phyloP scores from a whole-genome alignment of 192 early-diverging fungal species.

The Coemansia sp. region DNA sequence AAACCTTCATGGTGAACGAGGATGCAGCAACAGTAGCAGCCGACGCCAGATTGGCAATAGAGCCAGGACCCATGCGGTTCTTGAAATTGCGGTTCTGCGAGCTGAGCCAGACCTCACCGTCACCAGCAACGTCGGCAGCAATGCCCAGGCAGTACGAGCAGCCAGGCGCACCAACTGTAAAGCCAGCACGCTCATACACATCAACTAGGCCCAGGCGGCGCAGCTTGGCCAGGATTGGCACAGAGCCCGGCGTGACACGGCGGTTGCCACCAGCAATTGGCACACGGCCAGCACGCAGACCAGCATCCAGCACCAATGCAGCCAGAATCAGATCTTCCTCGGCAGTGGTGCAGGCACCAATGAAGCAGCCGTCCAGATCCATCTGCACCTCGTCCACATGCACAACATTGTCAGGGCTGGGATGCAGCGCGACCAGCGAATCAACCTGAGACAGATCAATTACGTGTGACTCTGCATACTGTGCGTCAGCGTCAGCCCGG shows the following conservation, averaged over 20 bases:
- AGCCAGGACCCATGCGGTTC: too few species aligned
- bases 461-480: constrained; percentile 76
- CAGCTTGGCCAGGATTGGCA: constrained; percentile 78
- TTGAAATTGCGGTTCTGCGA: too few species aligned
- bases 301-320: constrained; percentile 71
- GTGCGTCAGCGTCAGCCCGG: constrained; percentile 69
- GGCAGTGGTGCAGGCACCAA: constrained; percentile 80
- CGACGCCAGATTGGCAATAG: too few species aligned
- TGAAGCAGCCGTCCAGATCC: constrained; percentile 77
- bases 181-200: constrained; percentile 74
- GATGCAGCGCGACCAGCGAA: constrained; percentile 68
- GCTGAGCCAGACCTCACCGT: too few species aligned
- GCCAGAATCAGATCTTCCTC: constrained; percentile 81
- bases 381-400: constrained; percentile 61
- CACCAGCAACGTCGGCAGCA: constrained; percentile 73
- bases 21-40: too few species aligned
- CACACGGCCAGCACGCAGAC: constrained; percentile 67
- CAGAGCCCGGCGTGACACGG: too few species aligned
- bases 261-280: too few species aligned
- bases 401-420: constrained; percentile 76
- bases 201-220: constrained; percentile 71
- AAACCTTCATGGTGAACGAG: too few species aligned
- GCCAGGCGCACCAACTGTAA: constrained; percentile 72
- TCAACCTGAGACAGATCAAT: constrained; percentile 73
- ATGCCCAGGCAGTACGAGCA: constrained; percentile 81